Evolutionary conservation across 2,329 filamentous ascomycete genomes (phyloP).

Genomic region (Teratosphaeria destructans): DNA sequence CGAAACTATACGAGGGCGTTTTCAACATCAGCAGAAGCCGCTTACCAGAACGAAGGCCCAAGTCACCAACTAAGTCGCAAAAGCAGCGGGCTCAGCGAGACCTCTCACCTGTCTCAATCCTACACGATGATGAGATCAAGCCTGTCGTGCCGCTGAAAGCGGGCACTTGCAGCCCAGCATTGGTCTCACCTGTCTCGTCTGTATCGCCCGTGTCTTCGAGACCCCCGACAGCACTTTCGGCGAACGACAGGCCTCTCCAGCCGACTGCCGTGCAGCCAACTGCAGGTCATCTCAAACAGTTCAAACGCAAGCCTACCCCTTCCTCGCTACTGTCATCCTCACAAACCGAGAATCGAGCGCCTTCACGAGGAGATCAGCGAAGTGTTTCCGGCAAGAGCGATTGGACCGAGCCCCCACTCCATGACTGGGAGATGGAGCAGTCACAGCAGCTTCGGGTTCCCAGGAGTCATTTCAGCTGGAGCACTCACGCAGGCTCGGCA

Average conservation of each 20-base stretch:
- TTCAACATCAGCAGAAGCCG: slow-evolving; percentile 8
- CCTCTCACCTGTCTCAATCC: slow-evolving; percentile 12
- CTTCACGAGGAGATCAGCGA: slow-evolving; percentile 3
- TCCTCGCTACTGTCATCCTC: slow-evolving; percentile 6
- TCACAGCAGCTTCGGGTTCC: neutral
- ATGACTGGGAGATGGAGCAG: neutral
- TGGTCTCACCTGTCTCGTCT: slow-evolving; percentile 15
- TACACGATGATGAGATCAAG: slow-evolving; percentile 15
- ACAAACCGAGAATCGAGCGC: slow-evolving; percentile 13
- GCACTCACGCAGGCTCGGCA: slow-evolving; percentile 19
- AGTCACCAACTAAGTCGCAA: neutral
- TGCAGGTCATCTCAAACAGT: neutral
- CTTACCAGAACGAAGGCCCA: slow-evolving; percentile 5
- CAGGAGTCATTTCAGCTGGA: slow-evolving; percentile 26
- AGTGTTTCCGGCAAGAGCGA: slow-evolving; percentile 9
- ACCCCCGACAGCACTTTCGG: slow-evolving; percentile 2
- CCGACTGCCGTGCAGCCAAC: neutral
- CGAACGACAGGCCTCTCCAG: slow-evolving; percentile 1
- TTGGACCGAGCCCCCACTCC: slow-evolving; percentile 3
- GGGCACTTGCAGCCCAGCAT: neutral
- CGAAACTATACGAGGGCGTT: slow-evolving; percentile 10
- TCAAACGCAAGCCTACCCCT: slow-evolving; percentile 20
- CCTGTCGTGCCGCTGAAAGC: slow-evolving; percentile 2
- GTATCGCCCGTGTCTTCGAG: slow-evolving; percentile 12
- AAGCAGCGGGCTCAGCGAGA: slow-evolving; percentile 5